Conservation (phyloP, 2,329 filamentous ascomycete species). For the Geosmithia putterillii region DNA sequence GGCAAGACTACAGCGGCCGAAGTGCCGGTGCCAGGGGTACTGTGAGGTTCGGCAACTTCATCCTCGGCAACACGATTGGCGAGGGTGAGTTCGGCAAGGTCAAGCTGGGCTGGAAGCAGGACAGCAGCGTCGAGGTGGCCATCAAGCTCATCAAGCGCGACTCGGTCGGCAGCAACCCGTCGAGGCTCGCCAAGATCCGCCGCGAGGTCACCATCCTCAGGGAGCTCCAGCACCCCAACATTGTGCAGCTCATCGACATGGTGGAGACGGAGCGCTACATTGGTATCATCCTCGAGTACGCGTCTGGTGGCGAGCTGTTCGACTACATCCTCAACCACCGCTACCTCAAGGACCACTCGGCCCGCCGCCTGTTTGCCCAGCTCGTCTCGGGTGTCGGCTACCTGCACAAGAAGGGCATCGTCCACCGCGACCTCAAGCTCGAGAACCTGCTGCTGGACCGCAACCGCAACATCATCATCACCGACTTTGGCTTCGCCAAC, state of each 20-base stretch:
- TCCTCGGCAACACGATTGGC: constrained; percentile 87
- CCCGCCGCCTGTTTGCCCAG: constrained; percentile 85
- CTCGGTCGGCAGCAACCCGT: constrained; percentile 76
- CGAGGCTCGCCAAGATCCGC: constrained; percentile 88
- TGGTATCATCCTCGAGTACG: constrained; percentile 96
- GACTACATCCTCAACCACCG: constrained; percentile 96
- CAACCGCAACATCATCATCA: constrained; percentile 98
- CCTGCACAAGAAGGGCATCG: constrained; percentile 95
- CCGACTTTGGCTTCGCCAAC: constrained; percentile 97
- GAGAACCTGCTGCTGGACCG: constrained; percentile 92
- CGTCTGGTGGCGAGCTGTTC: constrained; percentile 92
- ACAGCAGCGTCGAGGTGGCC: constrained; percentile 79
- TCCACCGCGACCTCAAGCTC: constrained; percentile 91
- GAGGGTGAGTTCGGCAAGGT: constrained; percentile 99
- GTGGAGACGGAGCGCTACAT: constrained; percentile 95
- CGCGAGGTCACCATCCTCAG: constrained; percentile 88
- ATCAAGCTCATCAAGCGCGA: constrained; percentile 97
- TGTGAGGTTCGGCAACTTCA: constrained; percentile 89
- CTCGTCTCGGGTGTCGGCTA: constrained; percentile 94
- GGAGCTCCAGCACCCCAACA: constrained; percentile 87
- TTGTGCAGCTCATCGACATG: constrained; percentile 95
- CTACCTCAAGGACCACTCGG: constrained; percentile 88
- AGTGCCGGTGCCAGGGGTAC: constrained; percentile 45
- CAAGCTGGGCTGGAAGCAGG: constrained; percentile 95
- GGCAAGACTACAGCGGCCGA: constrained; percentile 41